Evolutionary conservation across 495 filamentous ascomycete species (phyloP).

Genomic region (Aspergillus kassunensis): DNA sequence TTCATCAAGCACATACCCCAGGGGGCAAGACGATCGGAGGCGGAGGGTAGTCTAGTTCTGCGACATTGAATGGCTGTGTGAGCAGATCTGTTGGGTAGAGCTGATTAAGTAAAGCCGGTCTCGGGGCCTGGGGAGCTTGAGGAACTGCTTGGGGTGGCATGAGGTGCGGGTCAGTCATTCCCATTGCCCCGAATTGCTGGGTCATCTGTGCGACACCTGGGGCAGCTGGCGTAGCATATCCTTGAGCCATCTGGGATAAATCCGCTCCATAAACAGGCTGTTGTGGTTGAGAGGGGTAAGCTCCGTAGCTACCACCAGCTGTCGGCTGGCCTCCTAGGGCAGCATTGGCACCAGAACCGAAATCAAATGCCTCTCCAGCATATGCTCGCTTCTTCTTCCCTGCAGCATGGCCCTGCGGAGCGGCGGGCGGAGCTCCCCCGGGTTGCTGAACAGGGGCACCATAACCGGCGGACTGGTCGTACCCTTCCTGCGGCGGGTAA

Average conservation of each 20-base stretch:
- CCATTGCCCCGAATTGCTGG: conserved; percentile 80
- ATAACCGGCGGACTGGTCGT: conserved; percentile 42
- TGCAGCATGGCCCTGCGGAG: conserved; percentile 38
- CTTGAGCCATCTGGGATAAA: conserved; percentile 46
- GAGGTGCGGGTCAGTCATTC: conserved; percentile 56
- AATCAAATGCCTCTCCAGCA: conserved; percentile 90
- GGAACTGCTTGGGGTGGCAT: conserved; percentile 52
- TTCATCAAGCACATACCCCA: conserved; percentile 60
- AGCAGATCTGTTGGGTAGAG: conserved; percentile 89
- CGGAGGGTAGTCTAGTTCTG: conserved; percentile 87
- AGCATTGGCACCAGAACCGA: conserved; percentile 85
- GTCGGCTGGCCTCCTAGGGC: conserved; percentile 55
- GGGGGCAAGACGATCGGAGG: conserved; percentile 87
- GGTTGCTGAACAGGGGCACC: conserved; percentile 37
- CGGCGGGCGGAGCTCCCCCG: conserved; percentile 26
- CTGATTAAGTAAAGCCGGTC: conserved; percentile 68
- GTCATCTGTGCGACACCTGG: conserved; percentile 70
- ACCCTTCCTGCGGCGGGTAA: conserved; percentile 55
- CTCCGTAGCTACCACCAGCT: conserved; percentile 52
- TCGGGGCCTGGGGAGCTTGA: conserved; percentile 47
- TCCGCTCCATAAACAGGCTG: conserved; percentile 52
- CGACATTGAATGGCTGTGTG: conserved; percentile 87
- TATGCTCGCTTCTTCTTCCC: conserved; percentile 87
- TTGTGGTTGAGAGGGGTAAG: conserved; percentile 53
- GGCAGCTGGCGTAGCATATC: conserved; percentile 54